These are phyloP conservation scores for Gillenia trifoliata DNA, from an alignment of 306 rosid genomes.

Conservation along the genomic window DNA sequence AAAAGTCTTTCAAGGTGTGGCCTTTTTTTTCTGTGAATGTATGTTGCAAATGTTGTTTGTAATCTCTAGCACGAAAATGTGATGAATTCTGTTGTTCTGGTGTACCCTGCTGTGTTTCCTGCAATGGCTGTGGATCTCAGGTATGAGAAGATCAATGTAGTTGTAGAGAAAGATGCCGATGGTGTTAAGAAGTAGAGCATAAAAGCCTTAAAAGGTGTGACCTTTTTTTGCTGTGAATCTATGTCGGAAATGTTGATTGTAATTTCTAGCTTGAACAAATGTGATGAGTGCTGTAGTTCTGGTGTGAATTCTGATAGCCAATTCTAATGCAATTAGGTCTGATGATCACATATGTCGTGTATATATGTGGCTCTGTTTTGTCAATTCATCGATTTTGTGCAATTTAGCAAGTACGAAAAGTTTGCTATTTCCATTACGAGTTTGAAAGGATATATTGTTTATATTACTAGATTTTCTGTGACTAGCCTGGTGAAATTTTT, in stretches of 20 bases:
- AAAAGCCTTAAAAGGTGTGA: background rate
- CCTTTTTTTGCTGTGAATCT: slow-evolving; percentile 8
- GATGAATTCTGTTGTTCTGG: background rate
- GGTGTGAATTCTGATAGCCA: slow-evolving; percentile 2
- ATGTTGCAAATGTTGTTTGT: background rate
- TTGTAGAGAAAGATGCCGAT: slow-evolving; percentile 40
- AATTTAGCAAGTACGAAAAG: background rate
- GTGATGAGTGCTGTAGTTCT: background rate
- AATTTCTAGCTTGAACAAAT: background rate
- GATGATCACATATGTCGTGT: background rate
- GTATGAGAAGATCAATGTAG: slow-evolving; percentile 62
- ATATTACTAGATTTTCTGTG: too few relatives aligned
- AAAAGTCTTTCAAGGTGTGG: background rate
- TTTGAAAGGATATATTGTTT: background rate
- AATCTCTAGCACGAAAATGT: background rate
- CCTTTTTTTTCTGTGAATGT: slow-evolving; percentile 5
- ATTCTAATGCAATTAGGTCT: slow-evolving; percentile 1
- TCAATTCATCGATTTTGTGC: background rate
- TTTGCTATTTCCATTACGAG: background rate
- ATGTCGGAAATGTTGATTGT: background rate
- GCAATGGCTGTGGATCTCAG: slow-evolving; percentile 31
- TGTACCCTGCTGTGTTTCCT: slow-evolving; percentile 20
- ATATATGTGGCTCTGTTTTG: background rate
- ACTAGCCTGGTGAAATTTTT: too few relatives aligned
- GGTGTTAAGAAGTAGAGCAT: slow-evolving; percentile 8